Evolutionary conservation across 2,329 filamentous ascomycete genomes (phyloP), one percentile per base, ranked within the genome.

Genomic region (Stachybotrys chlorohalonatus): DNA sequence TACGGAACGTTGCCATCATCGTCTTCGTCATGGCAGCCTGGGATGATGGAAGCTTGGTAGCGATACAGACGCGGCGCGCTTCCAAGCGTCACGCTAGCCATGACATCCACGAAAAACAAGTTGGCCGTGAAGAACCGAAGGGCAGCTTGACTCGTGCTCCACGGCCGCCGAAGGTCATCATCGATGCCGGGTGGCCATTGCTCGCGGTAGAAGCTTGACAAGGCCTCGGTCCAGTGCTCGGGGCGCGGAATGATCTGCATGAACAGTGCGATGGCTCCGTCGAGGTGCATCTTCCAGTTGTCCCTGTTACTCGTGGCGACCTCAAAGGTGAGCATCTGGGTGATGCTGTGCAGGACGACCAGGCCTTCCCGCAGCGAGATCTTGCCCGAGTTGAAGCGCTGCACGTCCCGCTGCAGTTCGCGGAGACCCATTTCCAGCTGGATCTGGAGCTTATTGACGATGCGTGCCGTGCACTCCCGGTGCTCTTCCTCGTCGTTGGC

Each of bases 301-400:
- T 73, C 69, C 52, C 74, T 75, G 57, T 73, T 74, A 49, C 67
- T 69, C 4, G 71, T 71, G 7, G 71, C 69, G 17, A 77, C 68
- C 62, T 82, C 78, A 57, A 81, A 82, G 56, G 77, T 73, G 52
- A 80, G 73, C 54, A 82, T 71, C 62, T 82, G 79, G 39, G 80
- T 63, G 59, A 81, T 75, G 61, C 73, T 75, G 61, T 78, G 74
- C 61, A 82, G 70, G 17, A 78, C 71, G 7, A 67, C 63, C 15
- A 75, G 66, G 52, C 63, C 65, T 52, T 73, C 68, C 16, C 60
- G 59, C 9, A 68, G 64, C 30, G 70, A 64, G 1, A 66, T 62
- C 5, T 56, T 58, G 24, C 65, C 62, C 36, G 62, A 58, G 57
- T 70, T 71, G 56, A 73, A 66, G 39, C 58, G 60, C 24, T 63